phyloP scores from a whole-genome alignment of 257 asterid genomes.

The Euphrasia confusa region DNA sequence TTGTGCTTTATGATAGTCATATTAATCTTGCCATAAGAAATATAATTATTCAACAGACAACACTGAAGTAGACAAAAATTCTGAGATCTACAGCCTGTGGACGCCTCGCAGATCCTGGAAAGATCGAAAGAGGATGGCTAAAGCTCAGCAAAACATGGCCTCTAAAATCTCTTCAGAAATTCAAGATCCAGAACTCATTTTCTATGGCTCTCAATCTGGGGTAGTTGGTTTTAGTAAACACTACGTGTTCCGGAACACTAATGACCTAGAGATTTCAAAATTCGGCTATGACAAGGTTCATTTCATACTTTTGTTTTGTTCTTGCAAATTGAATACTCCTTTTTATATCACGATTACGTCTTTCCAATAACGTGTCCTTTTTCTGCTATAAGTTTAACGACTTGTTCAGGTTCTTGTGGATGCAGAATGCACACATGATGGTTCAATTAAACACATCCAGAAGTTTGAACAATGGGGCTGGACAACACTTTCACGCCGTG shows the following conservation, averaged over 20 bases:
- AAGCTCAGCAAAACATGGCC: constrained; percentile 38
- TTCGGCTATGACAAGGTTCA: constrained; percentile 81
- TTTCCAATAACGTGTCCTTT: too few relatives aligned
- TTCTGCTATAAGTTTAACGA: neutral
- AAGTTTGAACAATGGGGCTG: constrained; percentile 98
- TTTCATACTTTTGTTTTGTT: constrained; percentile 5
- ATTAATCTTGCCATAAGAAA: constrained; percentile 15
- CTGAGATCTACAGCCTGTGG: constrained; percentile 66
- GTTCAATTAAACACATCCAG: constrained; percentile 82
- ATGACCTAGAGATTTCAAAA: constrained; percentile 35
- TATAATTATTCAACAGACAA: constrained; percentile 27
- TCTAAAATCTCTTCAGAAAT: constrained; percentile 32
- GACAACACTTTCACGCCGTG: constrained; percentile 87
- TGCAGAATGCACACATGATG: constrained; percentile 99
- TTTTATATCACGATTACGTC: neutral
- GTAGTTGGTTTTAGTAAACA: constrained; percentile 65
- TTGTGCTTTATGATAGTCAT: constrained; percentile 16
- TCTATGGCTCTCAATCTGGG: constrained; percentile 71
- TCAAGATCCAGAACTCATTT: constrained; percentile 82
- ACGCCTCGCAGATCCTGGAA: constrained; percentile 67
- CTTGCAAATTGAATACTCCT: neutral
- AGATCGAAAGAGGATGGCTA: constrained; percentile 69
- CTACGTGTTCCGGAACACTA: constrained; percentile 36
- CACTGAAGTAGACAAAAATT: constrained; percentile 28
- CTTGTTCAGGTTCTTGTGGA: constrained; percentile 77